Percentiles rank a stretch among this genome's conserved stretches.
phyloP scores from a whole-genome alignment of 2,329 filamentous ascomycete genomes.

The Pseudogymnoascus sp. region DNA sequence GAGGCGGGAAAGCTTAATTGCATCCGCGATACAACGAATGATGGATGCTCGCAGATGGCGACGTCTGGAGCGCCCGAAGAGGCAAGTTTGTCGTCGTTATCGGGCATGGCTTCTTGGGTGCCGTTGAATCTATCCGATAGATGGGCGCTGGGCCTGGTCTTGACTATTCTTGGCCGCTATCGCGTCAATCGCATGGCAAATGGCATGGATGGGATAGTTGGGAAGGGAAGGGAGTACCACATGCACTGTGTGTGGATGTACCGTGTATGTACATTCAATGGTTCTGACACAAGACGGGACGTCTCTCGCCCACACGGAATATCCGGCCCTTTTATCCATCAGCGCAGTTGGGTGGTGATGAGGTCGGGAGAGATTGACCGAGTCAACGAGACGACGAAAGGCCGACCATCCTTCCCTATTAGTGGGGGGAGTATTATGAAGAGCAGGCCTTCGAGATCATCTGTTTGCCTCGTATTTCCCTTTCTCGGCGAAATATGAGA shows the following conservation, averaged over 20 bases:
- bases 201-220: slow-evolving; percentile 3
- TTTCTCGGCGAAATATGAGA: background rate
- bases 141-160: background rate
- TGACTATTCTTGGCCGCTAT: slow-evolving; percentile 5
- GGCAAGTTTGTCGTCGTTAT: slow-evolving; percentile 5
- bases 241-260: background rate
- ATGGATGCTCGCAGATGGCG: background rate
- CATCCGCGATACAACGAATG: background rate
- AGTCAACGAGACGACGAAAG: background rate
- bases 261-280: background rate
- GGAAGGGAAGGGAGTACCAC: background rate
- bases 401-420: background rate
- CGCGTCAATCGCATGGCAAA: slow-evolving; percentile 5
- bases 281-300: background rate
- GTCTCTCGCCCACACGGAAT: background rate
- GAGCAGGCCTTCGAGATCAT: background rate
- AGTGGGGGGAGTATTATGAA: background rate
- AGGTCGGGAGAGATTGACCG: background rate
- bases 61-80: background rate
- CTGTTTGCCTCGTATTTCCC: background rate
- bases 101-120: background rate
- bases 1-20: slow-evolving; percentile 2
- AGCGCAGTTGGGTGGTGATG: background rate
- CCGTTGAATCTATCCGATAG: background rate
- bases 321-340: slow-evolving; percentile 2